Percentiles rank a stretch among this genome's conserved stretches.
These are phyloP conservation scores for Podaxis sp. DNA, from an alignment of 768 basidiomycete genomes.

Conservation along the genomic window DNA sequence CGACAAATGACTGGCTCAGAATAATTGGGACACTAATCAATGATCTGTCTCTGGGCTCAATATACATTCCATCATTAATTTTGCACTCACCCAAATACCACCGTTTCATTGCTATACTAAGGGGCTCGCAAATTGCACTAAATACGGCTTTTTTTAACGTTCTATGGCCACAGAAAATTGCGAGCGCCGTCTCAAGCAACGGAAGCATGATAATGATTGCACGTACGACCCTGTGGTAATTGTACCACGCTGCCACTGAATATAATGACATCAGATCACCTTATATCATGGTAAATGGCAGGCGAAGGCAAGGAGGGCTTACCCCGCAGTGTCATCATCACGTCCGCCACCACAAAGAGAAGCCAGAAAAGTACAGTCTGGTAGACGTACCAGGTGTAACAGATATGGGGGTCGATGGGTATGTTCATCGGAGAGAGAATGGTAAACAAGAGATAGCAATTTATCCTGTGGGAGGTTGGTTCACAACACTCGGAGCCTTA, in stretches of 20 bases:
- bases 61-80: neutral
- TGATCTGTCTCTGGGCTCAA: neutral
- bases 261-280: neutral
- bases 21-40: neutral
- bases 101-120: neutral
- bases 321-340: constrained; percentile 18
- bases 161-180: neutral
- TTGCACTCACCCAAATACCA: neutral
- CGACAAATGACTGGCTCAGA: neutral
- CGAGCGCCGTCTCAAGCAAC: neutral
- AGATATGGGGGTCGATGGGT: constrained; percentile 1
- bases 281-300: neutral
- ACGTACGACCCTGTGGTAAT: neutral
- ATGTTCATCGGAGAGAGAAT: constrained; percentile 7
- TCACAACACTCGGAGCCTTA: no score
- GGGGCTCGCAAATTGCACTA: neutral
- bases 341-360: constrained; percentile 13
- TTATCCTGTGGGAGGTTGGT: neutral
- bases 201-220: neutral
- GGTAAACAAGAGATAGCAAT: neutral
- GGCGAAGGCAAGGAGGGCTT: neutral
- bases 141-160: neutral
- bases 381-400: constrained; percentile 12
- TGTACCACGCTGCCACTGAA: neutral
- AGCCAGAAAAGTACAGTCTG: constrained; percentile 15